Base-by-base conservation (phyloP, 2,329 filamentous ascomycete species). In the Ophiostoma sp. region DNA sequence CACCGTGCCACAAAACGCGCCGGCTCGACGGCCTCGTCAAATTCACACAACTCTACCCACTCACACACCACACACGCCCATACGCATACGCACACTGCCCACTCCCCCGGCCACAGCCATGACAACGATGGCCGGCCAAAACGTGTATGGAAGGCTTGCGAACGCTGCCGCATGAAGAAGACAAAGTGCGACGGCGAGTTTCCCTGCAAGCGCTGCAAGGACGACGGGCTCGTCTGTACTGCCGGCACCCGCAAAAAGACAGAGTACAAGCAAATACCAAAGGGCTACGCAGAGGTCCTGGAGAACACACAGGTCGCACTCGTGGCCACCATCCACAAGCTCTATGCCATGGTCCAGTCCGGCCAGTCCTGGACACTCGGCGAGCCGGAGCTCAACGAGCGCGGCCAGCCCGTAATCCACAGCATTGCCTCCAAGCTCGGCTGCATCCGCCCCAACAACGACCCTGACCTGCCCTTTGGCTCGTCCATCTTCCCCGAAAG, bases 121-220 rank as follows among this genome's bases (percentile, higher is more conserved):
- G 76, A 77, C 68, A 75, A 76, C 66, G 85, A 87, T 72, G 82
- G 81, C 64, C 81, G 85, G 71, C 85, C 88, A 74, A 88, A 88
- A 79, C 80, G 86, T 72, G 85, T 88, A 67, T 88, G 85, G 85
- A 88, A 88, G 75, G 86, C 86, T 18, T 89, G 86, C 72, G 85
- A 88, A 77, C 79, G 86, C 72, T 89, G 86, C 79, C 80, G 86
- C 72, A 88, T 88, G 85, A 89, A 88, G 81, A 89, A 89, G 80
- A 89, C 86, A 67, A 88, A 88, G 85, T 88, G 86, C 74, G 85
- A 88, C 72, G 86, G 86, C 70, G 85, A 88, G 74, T 87, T 87
- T 68, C 86, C 86, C 9, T 89, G 86, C 76, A 88, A 88, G 77
- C 79, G 86, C 73, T 89, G 86, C 76, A 88, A 87, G 76, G 85